phyloP scores from a whole-genome alignment of 2,329 filamentous ascomycete genomes.

The Apiospora rasikravindrae region DNA sequence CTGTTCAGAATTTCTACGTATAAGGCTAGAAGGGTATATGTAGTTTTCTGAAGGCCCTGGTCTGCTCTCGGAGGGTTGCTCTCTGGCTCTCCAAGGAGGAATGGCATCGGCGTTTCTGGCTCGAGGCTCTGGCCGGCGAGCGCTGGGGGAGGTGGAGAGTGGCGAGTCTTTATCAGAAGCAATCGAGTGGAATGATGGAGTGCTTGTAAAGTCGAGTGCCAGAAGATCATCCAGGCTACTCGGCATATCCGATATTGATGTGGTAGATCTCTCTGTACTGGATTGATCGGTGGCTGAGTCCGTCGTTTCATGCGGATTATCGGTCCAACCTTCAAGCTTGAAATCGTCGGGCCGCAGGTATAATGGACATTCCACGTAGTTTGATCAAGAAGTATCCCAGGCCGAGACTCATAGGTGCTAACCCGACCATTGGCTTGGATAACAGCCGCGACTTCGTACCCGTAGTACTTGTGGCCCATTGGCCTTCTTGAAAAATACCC shows the following conservation, averaged over 20 bases:
- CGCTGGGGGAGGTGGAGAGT: neutral
- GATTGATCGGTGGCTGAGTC: conserved; percentile 4
- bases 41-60: neutral
- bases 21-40: conserved; percentile 1
- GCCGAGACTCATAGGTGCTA: neutral
- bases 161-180: neutral
- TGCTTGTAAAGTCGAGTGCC: neutral
- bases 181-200: neutral
- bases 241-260: neutral
- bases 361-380: neutral
- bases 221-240: neutral
- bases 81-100: conserved; percentile 3
- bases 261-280: neutral
- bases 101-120: conserved; percentile 1
- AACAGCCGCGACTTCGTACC: conserved; percentile 4
- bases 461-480: conserved; percentile 3
- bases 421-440: neutral
- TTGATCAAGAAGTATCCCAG: neutral
- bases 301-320: neutral
- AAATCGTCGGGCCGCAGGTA: neutral
- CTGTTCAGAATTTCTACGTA: neutral
- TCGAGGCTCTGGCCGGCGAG: conserved; percentile 1
- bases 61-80: neutral
- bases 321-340: neutral
- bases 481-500: neutral